Conservation (phyloP, 1,284 basidiomycete species). For the Anthracocystis setariae region DNA sequence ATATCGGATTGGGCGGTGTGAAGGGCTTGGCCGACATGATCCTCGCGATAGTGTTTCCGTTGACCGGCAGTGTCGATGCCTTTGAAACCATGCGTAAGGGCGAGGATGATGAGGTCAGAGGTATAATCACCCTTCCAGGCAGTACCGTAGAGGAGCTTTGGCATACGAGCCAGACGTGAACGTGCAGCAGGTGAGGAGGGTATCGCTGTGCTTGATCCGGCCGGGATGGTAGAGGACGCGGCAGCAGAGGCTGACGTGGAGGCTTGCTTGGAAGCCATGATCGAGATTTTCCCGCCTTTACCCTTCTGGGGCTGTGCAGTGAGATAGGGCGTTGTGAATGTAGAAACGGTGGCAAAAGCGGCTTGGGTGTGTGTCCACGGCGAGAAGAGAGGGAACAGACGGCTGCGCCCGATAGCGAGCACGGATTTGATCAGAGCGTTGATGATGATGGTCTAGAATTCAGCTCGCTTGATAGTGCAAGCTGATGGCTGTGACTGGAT, state of each 20-base stretch:
- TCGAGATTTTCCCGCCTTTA: background rate
- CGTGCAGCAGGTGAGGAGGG: conserved; percentile 10
- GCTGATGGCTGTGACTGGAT: background rate
- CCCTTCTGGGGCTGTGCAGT: background rate
- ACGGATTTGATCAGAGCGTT: background rate
- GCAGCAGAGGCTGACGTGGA: conserved; percentile 10
- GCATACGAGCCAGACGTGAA: conserved; percentile 35
- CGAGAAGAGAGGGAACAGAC: background rate
- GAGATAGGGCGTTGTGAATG: no score
- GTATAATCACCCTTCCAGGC: conserved; percentile 64
- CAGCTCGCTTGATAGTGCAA: conserved; percentile 1
- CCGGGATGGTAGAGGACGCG: conserved; percentile 2
- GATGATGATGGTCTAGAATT: background rate
- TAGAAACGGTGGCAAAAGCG: background rate
- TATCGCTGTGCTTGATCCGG: background rate
- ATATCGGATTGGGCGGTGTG: conserved; percentile 35
- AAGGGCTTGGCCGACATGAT: conserved; percentile 61
- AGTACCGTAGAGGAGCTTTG: conserved; percentile 62
- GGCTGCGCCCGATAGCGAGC: conserved; percentile 1
- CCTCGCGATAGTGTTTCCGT: conserved; percentile 65
- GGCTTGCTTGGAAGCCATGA: conserved; percentile 20
- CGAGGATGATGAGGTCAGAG: conserved; percentile 51
- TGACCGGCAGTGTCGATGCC: conserved; percentile 65
- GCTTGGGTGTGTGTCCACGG: background rate
- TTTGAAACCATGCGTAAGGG: conserved; percentile 58